Conservation (phyloP, 768 basidiomycete genomes). For the Auricularia sp. region DNA sequence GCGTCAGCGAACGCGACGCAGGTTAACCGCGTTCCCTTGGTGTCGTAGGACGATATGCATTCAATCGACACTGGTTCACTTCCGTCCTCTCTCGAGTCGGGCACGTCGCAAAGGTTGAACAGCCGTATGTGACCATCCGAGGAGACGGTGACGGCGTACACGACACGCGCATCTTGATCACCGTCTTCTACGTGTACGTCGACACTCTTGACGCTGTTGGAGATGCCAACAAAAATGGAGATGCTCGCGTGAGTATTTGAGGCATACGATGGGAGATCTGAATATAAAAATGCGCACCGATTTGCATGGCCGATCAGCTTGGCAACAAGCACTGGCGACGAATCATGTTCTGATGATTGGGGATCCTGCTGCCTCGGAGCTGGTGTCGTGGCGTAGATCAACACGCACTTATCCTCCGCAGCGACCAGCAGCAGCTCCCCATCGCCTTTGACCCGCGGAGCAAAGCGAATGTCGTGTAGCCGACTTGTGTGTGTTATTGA, state of each 20-base stretch:
- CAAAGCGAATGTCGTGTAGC: constrained; percentile 77
- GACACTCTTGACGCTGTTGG: not conserved
- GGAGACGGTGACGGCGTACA: constrained; percentile 58
- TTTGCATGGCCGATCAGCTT: constrained; percentile 74
- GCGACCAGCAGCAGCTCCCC: constrained; percentile 71
- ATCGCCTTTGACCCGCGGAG: constrained; percentile 41
- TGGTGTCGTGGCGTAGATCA: constrained; percentile 52
- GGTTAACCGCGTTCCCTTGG: constrained; percentile 78
- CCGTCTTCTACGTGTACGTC: not conserved
- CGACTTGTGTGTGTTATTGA: constrained; percentile 70
- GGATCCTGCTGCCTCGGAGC: constrained; percentile 30
- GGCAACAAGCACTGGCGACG: constrained; percentile 50
- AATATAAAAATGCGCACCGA: constrained; percentile 43
- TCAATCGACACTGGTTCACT: constrained; percentile 27
- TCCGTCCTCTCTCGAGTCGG: constrained; percentile 17
- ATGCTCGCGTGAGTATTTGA: constrained; percentile 2
- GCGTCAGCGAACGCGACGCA: constrained; percentile 56
- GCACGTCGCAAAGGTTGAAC: constrained; percentile 55
- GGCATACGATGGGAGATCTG: not conserved
- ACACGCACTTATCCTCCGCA: constrained; percentile 83
- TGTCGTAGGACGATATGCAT: constrained; percentile 64
- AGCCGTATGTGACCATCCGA: constrained; percentile 82
- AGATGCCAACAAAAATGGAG: no score
- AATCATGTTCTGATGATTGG: constrained; percentile 13
- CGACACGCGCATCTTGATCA: constrained; percentile 37